A percentile compares a stretch with the other conserved stretches of the same genome.
Evolutionary conservation across 2,329 filamentous ascomycete genomes (phyloP).

Genomic region (Cladophialophora bantiana): DNA sequence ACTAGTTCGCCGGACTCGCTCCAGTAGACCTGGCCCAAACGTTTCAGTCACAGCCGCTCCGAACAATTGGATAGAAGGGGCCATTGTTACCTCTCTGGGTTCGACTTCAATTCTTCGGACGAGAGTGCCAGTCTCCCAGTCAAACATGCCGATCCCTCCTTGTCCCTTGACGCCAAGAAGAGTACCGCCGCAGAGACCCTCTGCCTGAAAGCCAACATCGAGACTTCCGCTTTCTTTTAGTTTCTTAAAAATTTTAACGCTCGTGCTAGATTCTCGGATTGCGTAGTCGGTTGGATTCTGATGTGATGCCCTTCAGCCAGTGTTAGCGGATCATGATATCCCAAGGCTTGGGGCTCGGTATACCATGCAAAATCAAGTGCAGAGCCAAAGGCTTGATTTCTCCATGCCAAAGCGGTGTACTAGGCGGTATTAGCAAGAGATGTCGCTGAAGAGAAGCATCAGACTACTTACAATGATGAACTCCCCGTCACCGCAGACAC

Average conservation of each 20-base stretch:
- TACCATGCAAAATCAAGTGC: conserved; percentile 93
- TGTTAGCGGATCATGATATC: conserved; percentile 34
- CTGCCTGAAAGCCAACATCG: conserved; percentile 93
- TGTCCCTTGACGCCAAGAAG: conserved; percentile 93
- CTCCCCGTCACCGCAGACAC: conserved; percentile 92
- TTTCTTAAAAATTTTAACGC: conserved; percentile 97
- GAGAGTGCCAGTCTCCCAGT: conserved; percentile 89
- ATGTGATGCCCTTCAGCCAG: conserved; percentile 28
- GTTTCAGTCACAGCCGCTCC: not conserved
- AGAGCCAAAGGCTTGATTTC: conserved; percentile 96
- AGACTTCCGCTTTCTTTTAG: conserved; percentile 88
- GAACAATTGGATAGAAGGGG: not conserved
- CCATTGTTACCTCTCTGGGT: conserved; percentile 60
- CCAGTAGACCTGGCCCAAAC: conserved; percentile 78
- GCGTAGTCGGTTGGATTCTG: conserved; percentile 79
- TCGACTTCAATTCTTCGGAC: conserved; percentile 90
- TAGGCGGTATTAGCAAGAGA: conserved; percentile 17
- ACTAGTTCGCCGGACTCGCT: conserved; percentile 95
- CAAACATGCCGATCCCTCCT: conserved; percentile 93
- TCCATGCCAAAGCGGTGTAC: conserved; percentile 93
- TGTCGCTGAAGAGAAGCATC: not conserved
- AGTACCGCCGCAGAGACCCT: conserved; percentile 86
- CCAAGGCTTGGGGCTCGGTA: conserved; percentile 74
- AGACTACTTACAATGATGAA: conserved; percentile 74
- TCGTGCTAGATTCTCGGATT: conserved; percentile 88